These are phyloP conservation scores for Avena sativa DNA, from an alignment of 176 grass and related monocot genomes.

Conservation along the genomic window DNA sequence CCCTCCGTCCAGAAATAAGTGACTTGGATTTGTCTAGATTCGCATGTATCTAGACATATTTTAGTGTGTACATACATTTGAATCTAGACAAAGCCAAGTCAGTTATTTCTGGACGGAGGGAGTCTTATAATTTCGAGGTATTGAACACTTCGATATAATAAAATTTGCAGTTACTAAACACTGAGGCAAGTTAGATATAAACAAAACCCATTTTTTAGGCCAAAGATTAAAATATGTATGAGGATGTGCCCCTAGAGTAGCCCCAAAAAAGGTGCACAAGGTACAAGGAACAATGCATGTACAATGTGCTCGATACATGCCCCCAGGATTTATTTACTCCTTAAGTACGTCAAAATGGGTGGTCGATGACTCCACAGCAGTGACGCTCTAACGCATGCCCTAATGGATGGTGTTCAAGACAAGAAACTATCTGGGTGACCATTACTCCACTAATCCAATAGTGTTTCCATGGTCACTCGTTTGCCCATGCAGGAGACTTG, in stretches of 20 bases:
- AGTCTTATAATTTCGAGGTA: constrained; percentile 2
- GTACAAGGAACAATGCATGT: neutral
- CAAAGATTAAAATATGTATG: neutral
- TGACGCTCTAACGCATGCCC: neutral
- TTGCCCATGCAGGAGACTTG: neutral
- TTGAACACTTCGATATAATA: neutral
- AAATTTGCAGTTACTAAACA: constrained; percentile 8
- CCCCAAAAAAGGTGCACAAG: neutral
- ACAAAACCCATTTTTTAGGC: constrained; percentile 19
- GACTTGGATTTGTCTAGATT: no score
- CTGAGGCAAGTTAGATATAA: neutral
- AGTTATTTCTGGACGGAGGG: no score
- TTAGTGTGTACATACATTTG: no score
- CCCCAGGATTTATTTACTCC: constrained; percentile 18
- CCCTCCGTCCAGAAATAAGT: no score
- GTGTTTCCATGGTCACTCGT: neutral
- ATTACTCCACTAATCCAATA: neutral
- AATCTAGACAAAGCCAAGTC: no score
- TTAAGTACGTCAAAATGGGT: neutral
- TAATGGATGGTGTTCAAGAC: constrained; percentile 25
- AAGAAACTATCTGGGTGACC: constrained; percentile 1
- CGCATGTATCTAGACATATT: no score
- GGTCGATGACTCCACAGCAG: neutral
- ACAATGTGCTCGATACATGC: neutral
- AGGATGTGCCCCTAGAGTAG: neutral